Conservation (phyloP, 2,329 filamentous ascomycete species). For the Didymellaceae sp. region DNA sequence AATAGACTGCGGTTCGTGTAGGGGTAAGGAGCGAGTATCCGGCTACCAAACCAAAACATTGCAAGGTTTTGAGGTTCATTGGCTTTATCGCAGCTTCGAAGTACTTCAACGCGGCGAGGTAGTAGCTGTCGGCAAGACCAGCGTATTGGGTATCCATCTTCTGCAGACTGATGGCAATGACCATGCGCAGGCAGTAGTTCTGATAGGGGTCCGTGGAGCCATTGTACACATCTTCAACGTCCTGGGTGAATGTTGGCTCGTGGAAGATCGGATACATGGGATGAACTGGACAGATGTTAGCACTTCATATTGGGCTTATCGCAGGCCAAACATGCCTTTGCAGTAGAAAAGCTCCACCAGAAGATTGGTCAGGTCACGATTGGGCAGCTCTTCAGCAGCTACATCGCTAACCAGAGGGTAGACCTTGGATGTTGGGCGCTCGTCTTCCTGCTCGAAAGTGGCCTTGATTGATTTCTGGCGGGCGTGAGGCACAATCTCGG, state of each 20-base stretch:
- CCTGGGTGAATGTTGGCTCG: conserved; percentile 76
- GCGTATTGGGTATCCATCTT: conserved; percentile 89
- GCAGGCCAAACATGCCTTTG: conserved; percentile 65
- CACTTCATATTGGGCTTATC: background rate
- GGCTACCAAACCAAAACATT: conserved; percentile 85
- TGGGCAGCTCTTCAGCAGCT: conserved; percentile 77
- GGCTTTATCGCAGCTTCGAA: conserved; percentile 82
- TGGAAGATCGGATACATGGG: conserved; percentile 87
- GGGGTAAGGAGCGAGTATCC: conserved; percentile 93
- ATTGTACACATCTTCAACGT: conserved; percentile 81
- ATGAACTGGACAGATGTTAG: conserved; percentile 67
- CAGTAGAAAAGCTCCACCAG: conserved; percentile 85
- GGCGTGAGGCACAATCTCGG: conserved; percentile 85
- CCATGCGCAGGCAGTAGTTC: conserved; percentile 88
- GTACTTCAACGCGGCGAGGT: conserved; percentile 83
- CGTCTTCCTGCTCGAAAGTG: conserved; percentile 69
- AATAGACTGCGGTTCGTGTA: conserved; percentile 90
- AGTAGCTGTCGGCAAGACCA: conserved; percentile 94
- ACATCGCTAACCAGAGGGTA: conserved; percentile 90
- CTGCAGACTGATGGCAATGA: conserved; percentile 92
- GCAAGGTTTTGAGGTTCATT: conserved; percentile 90
- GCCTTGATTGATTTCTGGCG: conserved; percentile 71
- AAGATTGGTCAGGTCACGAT: conserved; percentile 73
- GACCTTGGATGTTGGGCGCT: conserved; percentile 74
- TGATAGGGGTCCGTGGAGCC: conserved; percentile 79